Evolutionary conservation across 805 yeast genomes (phyloP), one percentile per base, ranked within the genome.

Genomic region (Cyberlindnera xylosilytica): DNA sequence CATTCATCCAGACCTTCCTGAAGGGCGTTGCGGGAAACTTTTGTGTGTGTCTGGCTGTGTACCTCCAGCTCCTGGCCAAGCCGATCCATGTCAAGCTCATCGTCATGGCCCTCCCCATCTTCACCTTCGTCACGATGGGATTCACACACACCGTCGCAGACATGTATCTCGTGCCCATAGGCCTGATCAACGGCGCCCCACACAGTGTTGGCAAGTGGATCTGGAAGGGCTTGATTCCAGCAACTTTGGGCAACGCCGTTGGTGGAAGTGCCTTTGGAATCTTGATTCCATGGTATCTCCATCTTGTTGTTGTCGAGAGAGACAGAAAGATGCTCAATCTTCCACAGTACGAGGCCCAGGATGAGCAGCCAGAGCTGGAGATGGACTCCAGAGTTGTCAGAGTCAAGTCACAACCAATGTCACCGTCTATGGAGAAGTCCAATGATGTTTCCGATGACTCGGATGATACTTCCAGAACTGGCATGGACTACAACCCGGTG

Each of bases 121-220:
- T 84, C 61, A 79, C 90, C 0, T 84, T 87, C 61, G 93, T 84
- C n/a, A 54, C 81, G 1, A 68, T 81, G 69, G 93, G 95, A 0
- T 87, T 79, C 62, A 79, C 87, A 2, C 95, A 87, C 57, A 78
- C 79, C 1, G 88, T 87, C 8, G 95, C 95, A 1, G 95, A 87
- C 59, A 84, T 87, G 93, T 81, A 70, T 50, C 51, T 83, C 41
- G 58, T 82, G 4, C 78, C 81, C 8, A 75, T 79, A 49, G 95
- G 87, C 0, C 62, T 84, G 57, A 69, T 85, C 36, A 83, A 83
- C 60, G 77, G 81, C 13, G 84, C 87, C 1, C 72, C 77, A 2
- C 65, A 81, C 8, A 67, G 82, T 0, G 87, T 83, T 28, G 85
- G 81, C 0, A 61, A 64, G 9, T 81, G 79, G 44, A 78, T 83